Evolutionary conservation across 768 basidiomycete genomes (phyloP).

Genomic region (Harrya chromipes): DNA sequence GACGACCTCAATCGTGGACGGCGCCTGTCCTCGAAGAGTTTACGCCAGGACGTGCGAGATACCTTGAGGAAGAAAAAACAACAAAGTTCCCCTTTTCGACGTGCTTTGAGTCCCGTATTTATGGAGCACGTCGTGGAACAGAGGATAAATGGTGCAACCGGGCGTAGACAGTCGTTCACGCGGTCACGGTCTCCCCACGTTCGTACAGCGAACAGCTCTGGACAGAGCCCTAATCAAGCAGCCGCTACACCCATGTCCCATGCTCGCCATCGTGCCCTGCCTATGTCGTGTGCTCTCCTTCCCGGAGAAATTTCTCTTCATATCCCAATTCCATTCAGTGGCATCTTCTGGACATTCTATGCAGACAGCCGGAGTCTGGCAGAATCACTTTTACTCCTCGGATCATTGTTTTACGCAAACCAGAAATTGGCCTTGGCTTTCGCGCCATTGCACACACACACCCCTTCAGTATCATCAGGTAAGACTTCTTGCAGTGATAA

Average conservation of each 20-base stretch:
- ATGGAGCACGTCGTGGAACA: conserved; percentile 30
- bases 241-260: conserved; percentile 41
- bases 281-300: conserved; percentile 36
- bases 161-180: conserved; percentile 51
- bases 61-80: conserved; percentile 28
- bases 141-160: conserved; percentile 34
- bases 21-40: conserved; percentile 31
- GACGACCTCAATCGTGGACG: conserved; percentile 45
- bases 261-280: conserved; percentile 37
- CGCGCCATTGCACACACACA: conserved; percentile 17
- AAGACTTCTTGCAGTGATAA: conserved; percentile 12
- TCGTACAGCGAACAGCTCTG: conserved; percentile 30
- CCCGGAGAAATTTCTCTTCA: conserved; percentile 47
- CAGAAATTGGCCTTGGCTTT: conserved; percentile 32
- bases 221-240: conserved; percentile 36
- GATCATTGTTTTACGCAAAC: conserved; percentile 56
- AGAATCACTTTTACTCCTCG: conserved; percentile 65
- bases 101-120: conserved; percentile 22
- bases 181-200: conserved; percentile 71
- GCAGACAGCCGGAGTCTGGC: conserved; percentile 60
- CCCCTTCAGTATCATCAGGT: conserved; percentile 55
- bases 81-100: conserved; percentile 23
- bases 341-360: conserved; percentile 43
- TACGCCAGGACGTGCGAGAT: conserved; percentile 25
- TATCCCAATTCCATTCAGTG: conserved; percentile 42